These are phyloP conservation scores for Cyclanthera cordifolia DNA, from an alignment of 306 rosid genomes.

Conservation along the genomic window DNA sequence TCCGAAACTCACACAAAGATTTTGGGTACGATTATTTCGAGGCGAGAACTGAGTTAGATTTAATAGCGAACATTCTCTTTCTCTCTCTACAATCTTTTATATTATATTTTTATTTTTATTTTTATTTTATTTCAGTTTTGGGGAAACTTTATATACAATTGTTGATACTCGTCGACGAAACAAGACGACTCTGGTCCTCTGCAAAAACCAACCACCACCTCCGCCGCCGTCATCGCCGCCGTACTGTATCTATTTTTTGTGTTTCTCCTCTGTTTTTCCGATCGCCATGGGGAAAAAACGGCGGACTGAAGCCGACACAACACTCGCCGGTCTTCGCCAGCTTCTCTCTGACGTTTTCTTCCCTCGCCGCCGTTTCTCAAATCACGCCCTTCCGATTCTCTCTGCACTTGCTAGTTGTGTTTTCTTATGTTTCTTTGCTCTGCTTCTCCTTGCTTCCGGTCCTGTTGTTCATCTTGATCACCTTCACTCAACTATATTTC, in stretches of 20 bases:
- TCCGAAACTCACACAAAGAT: too few species aligned
- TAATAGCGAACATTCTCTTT: not conserved
- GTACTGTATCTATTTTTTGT: too few species aligned
- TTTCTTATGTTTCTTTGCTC: constrained; percentile 35
- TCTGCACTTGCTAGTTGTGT: constrained; percentile 40
- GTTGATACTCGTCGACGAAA: not conserved
- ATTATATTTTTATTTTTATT: too few species aligned
- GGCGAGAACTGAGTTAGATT: not conserved
- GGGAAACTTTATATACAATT: not conserved
- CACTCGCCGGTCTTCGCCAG: constrained; percentile 2
- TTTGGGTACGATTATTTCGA: too few species aligned
- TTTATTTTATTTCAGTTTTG: not conserved
- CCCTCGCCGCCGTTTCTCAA: constrained; percentile 24
- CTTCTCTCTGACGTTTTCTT: constrained; percentile 22
- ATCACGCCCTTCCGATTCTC: constrained; percentile 34
- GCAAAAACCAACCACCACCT: not conserved
- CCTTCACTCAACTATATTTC: constrained; percentile 13
- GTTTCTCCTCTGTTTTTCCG: not conserved
- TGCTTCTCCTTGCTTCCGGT: constrained; percentile 31
- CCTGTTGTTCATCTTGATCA: constrained; percentile 21
- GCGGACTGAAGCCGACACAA: constrained; percentile 19
- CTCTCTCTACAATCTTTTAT: not conserved
- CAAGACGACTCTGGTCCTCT: not conserved
- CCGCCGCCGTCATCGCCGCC: not conserved
- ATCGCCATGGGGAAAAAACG: constrained; percentile 25